Conservation (phyloP, 495 filamentous ascomycete species). For the Neurospora sp. region DNA sequence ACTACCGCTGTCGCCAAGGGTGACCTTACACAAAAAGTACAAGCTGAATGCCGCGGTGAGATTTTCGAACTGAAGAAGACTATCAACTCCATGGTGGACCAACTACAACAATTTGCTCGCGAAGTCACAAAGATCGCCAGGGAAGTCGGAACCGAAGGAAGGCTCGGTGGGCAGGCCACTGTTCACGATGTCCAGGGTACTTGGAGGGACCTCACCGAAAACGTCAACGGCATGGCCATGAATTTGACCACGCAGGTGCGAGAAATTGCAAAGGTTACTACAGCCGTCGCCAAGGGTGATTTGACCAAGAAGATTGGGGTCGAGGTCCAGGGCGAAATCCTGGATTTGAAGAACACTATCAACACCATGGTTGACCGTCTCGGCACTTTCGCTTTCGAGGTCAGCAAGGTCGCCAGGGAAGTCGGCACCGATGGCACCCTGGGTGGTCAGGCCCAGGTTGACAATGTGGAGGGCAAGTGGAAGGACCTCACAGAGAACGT, state of each 20-base stretch:
- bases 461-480: slow-evolving; percentile 98
- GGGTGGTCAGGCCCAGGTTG: slow-evolving; percentile 91
- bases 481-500: slow-evolving; percentile 96
- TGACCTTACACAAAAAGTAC: slow-evolving; percentile 93
- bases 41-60: slow-evolving; percentile 93
- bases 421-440: slow-evolving; percentile 96
- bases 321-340: slow-evolving; percentile 91
- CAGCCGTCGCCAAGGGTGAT: slow-evolving; percentile 90
- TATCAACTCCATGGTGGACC: slow-evolving; percentile 99
- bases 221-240: slow-evolving; percentile 98
- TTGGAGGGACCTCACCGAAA: slow-evolving; percentile 94
- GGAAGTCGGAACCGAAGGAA: slow-evolving; percentile 94
- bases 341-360: slow-evolving; percentile 93
- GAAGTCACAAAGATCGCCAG: slow-evolving; percentile 97
- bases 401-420: slow-evolving; percentile 96
- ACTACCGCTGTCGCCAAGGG: slow-evolving; percentile 97
- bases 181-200: slow-evolving; percentile 97
- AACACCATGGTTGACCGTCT: slow-evolving; percentile 99
- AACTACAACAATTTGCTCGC: slow-evolving; percentile 90
- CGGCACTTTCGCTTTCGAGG: slow-evolving; percentile 94
- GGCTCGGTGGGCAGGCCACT: slow-evolving; percentile 89
- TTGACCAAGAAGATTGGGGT: slow-evolving; percentile 93
- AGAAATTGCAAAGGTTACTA: slow-evolving; percentile 97
- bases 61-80: slow-evolving; percentile 92
- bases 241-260: slow-evolving; percentile 97